Base-by-base conservation (phyloP, 768 basidiomycete species). In the Boletus coccyginus region DNA sequence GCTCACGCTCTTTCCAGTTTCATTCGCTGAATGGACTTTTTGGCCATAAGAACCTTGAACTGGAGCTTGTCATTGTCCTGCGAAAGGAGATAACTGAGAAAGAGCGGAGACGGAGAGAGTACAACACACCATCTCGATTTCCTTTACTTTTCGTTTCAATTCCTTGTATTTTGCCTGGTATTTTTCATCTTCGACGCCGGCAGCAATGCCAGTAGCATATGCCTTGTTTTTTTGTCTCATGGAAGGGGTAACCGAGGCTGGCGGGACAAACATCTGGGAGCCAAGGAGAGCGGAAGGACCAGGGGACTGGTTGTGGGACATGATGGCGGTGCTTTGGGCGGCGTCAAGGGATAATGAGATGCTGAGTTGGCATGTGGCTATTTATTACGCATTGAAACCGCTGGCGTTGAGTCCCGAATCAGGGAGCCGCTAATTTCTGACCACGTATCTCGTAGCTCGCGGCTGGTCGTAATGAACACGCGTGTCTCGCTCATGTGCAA, bases 41-140 rank as follows among this genome's bases (percentile, higher is more conserved):
- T 92, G 32, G 90, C 84, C 67, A 86, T 79, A 31, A 90, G 75
- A 38, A 92, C 83, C 70, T 91, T 90, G 78, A 86, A 84, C 68
- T 88, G 83, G 56, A 94, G 80, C 73, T 87, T 91, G 78, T 93
- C 92, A 73, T 94, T 94, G 73, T 93, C 90, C 92, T 94, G 67
- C 41, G 65, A 46, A 43, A 9, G 52, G 49, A 60, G 32, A 53
- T 32, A 2, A 40, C 48, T 16, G 19, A 54, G 35, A 61, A 50
- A 46, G 38, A 52, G 50, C 38, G 57, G 45, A 46, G 14, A 39
- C 41, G 46, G 27, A 24, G 19, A 40, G 35, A 36, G 41, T 17
- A 42, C 10, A 62, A 82, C 87, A 63, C 57, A 91, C 92, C 33
- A 78, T 72, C 74, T 94, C 92, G 60, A 93, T 88, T 73, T 93